Conservation (phyloP, 805 yeast species). For the Saturnispora diversa region DNA sequence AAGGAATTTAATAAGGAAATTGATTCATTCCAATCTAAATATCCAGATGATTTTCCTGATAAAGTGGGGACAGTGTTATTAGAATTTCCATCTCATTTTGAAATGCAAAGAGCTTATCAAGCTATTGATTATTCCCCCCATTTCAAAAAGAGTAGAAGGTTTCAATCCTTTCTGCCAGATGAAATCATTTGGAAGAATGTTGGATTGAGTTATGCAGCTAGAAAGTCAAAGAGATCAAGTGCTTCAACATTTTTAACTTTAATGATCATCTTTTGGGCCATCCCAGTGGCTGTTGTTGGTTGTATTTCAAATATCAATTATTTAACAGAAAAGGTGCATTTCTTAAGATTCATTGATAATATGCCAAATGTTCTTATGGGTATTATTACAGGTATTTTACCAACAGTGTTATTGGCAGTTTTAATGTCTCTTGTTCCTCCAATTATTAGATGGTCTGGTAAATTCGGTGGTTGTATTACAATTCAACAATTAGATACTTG, state of each 20-base stretch:
- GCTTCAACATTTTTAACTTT: conserved; percentile 59
- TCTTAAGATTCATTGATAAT: conserved; percentile 66
- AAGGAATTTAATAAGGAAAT: conserved; percentile 66
- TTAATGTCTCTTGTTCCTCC: conserved; percentile 86
- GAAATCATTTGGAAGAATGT: conserved; percentile 82
- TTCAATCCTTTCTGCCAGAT: conserved; percentile 64
- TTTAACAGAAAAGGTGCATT: conserved; percentile 62
- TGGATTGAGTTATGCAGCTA: conserved; percentile 46
- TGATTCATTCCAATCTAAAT: conserved; percentile 44
- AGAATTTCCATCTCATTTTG: conserved; percentile 76
- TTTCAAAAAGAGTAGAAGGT: conserved; percentile 39
- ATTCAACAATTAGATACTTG: conserved; percentile 65
- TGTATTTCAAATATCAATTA: conserved; percentile 77
- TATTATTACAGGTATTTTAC: conserved; percentile 78
- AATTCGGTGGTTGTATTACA: conserved; percentile 63
- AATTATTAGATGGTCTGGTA: conserved; percentile 70
- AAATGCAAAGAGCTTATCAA: conserved; percentile 84
- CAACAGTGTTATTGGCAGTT: conserved; percentile 70
- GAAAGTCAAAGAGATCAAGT: conserved; percentile 46
- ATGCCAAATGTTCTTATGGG: conserved; percentile 70
- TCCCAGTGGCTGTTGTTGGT: conserved; percentile 98
- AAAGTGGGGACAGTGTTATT: conserved; percentile 65
- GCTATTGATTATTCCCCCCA: conserved; percentile 51
- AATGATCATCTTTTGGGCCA: conserved; percentile 83
- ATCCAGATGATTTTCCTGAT: conserved; percentile 37